phyloP scores from a whole-genome alignment of 208 protist species.

The Leishmania amazonensis region DNA sequence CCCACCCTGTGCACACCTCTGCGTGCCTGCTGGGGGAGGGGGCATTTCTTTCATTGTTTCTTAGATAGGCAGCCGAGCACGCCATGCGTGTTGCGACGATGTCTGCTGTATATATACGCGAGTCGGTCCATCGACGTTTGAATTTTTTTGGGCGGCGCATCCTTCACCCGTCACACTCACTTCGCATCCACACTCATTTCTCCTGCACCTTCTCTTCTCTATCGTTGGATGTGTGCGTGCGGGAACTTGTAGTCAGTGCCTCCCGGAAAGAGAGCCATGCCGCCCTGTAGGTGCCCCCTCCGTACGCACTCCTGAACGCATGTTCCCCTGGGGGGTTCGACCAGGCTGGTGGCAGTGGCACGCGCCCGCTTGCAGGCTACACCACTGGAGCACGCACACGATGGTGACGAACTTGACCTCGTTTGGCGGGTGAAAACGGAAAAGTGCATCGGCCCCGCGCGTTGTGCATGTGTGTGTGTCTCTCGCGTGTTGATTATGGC shows the following conservation, averaged over 20 bases:
- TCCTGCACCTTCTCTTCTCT: background rate
- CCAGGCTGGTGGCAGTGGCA: background rate
- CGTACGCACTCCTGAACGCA: background rate
- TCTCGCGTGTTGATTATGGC: background rate
- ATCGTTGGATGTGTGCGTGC: background rate
- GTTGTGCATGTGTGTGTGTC: background rate
- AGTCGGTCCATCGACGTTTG: background rate
- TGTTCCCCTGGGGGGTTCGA: background rate
- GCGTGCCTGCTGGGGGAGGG: background rate
- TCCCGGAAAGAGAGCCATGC: background rate
- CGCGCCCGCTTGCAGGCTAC: background rate
- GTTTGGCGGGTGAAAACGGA: background rate
- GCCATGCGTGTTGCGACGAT: background rate
- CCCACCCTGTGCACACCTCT: background rate
- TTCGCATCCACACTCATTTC: background rate
- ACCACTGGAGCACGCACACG: background rate
- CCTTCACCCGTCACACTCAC: background rate
- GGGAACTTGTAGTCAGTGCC: background rate
- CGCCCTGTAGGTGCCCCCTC: background rate
- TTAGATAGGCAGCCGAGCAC: background rate
- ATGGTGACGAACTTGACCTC: background rate
- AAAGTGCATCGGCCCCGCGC: background rate
- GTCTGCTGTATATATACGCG: background rate
- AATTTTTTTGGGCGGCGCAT: background rate
- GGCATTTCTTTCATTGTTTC: background rate